phyloP scores from a whole-genome alignment of 2,329 filamentous ascomycete species.

The Pestalotiopsis sp. region DNA sequence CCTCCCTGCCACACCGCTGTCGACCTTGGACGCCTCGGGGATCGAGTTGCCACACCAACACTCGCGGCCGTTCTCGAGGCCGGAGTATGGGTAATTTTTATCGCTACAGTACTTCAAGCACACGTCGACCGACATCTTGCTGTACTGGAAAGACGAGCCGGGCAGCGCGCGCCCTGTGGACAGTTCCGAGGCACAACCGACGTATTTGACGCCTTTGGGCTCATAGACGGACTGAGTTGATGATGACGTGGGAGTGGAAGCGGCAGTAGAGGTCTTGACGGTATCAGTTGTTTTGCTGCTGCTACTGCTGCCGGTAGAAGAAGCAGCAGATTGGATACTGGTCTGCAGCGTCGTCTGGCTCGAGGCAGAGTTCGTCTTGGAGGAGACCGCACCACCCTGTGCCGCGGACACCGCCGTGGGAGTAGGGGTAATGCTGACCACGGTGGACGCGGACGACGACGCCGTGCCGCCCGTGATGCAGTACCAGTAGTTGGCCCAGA shows the following conservation, averaged over 20 bases:
- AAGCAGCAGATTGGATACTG: not conserved
- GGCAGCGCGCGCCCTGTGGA: not conserved
- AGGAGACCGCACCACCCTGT: not conserved
- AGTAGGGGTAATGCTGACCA: not conserved
- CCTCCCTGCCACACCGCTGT: not conserved
- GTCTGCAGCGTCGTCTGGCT: not conserved
- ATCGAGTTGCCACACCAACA: slow-evolving; percentile 2
- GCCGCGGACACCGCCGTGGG: not conserved
- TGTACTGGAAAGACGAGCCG: not conserved
- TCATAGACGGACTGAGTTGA: not conserved
- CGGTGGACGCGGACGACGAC: not conserved
- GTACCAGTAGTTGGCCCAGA: slow-evolving; percentile 18
- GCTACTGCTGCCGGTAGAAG: not conserved
- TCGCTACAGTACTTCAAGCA: not conserved
- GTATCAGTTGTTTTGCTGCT: not conserved
- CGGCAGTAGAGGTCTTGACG: not conserved
- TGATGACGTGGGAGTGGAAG: not conserved
- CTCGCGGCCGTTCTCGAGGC: slow-evolving; percentile 8
- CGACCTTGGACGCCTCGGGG: not conserved
- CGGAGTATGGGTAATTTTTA: not conserved
- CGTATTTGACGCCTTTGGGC: not conserved
- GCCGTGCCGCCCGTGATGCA: not conserved
- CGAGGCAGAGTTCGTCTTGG: not conserved
- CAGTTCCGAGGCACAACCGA: slow-evolving; percentile 3
- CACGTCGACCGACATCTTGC: slow-evolving; percentile 4